A percentile compares a stretch with the other conserved stretches of the same genome.
phyloP scores from a whole-genome alignment of 2,329 filamentous ascomycete species.

The Hypoxylon sp. region DNA sequence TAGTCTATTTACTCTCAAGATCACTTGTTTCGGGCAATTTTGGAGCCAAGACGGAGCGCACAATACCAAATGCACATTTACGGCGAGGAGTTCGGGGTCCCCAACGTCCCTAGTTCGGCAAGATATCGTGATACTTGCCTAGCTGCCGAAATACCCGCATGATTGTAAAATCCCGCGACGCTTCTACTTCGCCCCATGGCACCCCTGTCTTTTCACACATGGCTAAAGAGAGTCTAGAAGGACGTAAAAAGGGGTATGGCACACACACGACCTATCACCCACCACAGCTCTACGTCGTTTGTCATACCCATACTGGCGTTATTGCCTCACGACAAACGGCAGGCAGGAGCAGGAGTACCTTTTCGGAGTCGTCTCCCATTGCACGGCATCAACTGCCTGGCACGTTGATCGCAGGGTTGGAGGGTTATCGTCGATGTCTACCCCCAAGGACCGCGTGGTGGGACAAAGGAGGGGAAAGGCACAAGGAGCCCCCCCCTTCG shows the following conservation, averaged over 20 bases:
- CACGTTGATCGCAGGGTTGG: conserved; percentile 6
- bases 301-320: conserved; percentile 10
- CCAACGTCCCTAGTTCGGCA: conserved; percentile 25
- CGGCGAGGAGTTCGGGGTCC: conserved; percentile 10
- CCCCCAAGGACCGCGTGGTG: conserved; percentile 14
- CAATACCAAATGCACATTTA: conserved; percentile 13
- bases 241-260: conserved; percentile 15
- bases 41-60: conserved; percentile 9
- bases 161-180: conserved; percentile 4
- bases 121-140: conserved; percentile 27
- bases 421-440: conserved; percentile 11
- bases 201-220: conserved; percentile 17
- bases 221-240: conserved; percentile 6
- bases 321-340: conserved; percentile 26
- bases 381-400: conserved; percentile 28
- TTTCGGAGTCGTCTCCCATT: conserved; percentile 12
- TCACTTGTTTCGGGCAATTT: conserved; percentile 9
- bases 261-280: conserved; percentile 15
- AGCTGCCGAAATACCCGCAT: conserved; percentile 29
- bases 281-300: conserved; percentile 18
- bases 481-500: conserved; percentile 14
- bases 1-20: conserved; percentile 1
- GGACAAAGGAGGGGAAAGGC: conserved; percentile 28
- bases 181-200: conserved; percentile 7
- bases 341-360: conserved; percentile 10